Conservation (phyloP, 768 basidiomycete genomes). For the Naematelia aurantialba region DNA sequence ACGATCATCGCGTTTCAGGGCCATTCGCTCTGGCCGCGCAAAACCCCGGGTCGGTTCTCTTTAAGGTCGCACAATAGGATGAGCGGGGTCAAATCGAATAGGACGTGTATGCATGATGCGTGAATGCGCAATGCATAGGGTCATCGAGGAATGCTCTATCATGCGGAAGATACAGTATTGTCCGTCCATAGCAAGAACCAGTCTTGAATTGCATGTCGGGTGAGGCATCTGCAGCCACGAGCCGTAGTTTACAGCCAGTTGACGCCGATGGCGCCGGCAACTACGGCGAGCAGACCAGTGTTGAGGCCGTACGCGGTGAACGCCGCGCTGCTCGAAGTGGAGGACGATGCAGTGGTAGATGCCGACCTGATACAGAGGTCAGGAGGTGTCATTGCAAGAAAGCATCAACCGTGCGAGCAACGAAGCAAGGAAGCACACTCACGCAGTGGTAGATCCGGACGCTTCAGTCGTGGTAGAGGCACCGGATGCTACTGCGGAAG, state of each 20-base stretch:
- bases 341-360: slow-evolving; percentile 1
- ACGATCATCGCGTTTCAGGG: not conserved
- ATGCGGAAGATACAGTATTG: not conserved
- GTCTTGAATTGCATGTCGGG: not conserved
- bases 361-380: no score
- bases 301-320: not conserved
- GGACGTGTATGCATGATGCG: not conserved
- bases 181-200: not conserved
- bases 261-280: slow-evolving; percentile 5
- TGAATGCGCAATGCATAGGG: not conserved
- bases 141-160: not conserved
- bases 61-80: not conserved
- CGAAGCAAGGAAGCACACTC: no score
- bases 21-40: no score
- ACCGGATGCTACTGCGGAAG: slow-evolving; percentile 8
- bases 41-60: no score
- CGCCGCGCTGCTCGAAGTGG: not conserved
- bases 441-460: slow-evolving; percentile 8
- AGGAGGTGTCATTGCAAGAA: no score
- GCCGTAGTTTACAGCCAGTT: slow-evolving; percentile 6
- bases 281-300: not conserved
- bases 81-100: not conserved
- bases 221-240: not conserved
- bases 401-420: no score
- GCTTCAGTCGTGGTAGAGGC: slow-evolving; percentile 13